Evolutionary conservation across 192 early-diverging fungal genomes (phyloP).

Genomic region (Spizellomyces sp.): DNA sequence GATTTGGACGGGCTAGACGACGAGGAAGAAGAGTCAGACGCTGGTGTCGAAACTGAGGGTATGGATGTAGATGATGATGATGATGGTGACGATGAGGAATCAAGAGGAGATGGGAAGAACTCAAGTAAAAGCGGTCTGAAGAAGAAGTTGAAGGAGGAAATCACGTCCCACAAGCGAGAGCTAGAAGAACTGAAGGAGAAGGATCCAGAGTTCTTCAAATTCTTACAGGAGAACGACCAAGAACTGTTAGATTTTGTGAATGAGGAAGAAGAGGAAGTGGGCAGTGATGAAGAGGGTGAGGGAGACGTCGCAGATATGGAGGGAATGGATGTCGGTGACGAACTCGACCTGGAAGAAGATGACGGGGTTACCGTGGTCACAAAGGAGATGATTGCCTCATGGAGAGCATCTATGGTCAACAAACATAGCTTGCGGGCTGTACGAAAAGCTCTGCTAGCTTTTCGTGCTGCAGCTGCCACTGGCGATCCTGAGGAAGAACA

Average conservation of each 20-base stretch:
- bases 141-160: conserved; percentile 59
- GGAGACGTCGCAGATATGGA: conserved; percentile 57
- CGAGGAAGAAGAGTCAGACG: conserved; percentile 51
- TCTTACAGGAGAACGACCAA: conserved; percentile 82
- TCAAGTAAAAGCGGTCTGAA: background rate
- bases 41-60: conserved; percentile 34
- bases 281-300: conserved; percentile 40
- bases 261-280: conserved; percentile 37
- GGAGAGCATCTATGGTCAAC: conserved; percentile 59
- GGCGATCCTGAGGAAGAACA: conserved; percentile 64
- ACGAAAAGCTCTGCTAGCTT: conserved; percentile 78
- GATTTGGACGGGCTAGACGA: conserved; percentile 43
- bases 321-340: conserved; percentile 25
- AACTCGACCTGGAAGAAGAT: conserved; percentile 34
- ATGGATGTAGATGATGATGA: conserved; percentile 56
- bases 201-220: conserved; percentile 94
- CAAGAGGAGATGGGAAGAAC: conserved; percentile 19
- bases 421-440: conserved; percentile 69
- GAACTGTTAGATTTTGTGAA: conserved; percentile 76
- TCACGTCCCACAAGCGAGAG: conserved; percentile 73
- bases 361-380: conserved; percentile 55
- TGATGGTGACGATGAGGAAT: conserved; percentile 57
- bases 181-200: conserved; percentile 81
- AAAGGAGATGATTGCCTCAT: conserved; percentile 70
- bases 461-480: conserved; percentile 80